Conservation (phyloP, 768 basidiomycete species). For the Phaeolepiota aurea region DNA sequence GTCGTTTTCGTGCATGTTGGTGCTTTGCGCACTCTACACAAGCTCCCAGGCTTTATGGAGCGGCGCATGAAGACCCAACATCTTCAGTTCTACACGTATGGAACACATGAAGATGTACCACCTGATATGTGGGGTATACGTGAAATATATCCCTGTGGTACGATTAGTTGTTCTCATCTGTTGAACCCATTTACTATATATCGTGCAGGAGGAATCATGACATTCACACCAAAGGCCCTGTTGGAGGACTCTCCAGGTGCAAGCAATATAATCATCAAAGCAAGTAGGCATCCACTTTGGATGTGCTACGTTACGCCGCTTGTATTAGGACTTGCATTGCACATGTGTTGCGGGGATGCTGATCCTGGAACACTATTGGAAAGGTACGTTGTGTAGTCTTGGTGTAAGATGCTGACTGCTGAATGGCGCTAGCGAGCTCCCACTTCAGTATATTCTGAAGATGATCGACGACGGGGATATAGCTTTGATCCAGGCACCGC, state of each 20-base stretch:
- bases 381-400: conserved; percentile 23
- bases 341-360: conserved; percentile 22
- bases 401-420: no score
- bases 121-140: conserved; percentile 50
- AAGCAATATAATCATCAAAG: conserved; percentile 36
- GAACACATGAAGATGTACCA: conserved; percentile 47
- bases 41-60: conserved; percentile 39
- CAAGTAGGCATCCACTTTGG: conserved; percentile 61
- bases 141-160: conserved; percentile 65
- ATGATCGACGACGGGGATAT: conserved; percentile 50
- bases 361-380: conserved; percentile 34
- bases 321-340: conserved; percentile 49
- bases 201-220: conserved; percentile 58
- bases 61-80: conserved; percentile 35
- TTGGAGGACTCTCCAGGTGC: conserved; percentile 42
- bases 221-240: conserved; percentile 59
- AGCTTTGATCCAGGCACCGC: conserved; percentile 44
- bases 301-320: conserved; percentile 57
- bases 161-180: conserved; percentile 8
- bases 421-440: conserved; percentile 29
- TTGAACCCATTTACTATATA: not conserved
- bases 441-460: conserved; percentile 30
- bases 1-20: conserved; percentile 63
- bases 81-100: conserved; percentile 60
- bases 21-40: conserved; percentile 38